These are phyloP conservation scores for Acacia melanoxylon DNA, from an alignment of 306 rosid genomes.

Conservation along the genomic window DNA sequence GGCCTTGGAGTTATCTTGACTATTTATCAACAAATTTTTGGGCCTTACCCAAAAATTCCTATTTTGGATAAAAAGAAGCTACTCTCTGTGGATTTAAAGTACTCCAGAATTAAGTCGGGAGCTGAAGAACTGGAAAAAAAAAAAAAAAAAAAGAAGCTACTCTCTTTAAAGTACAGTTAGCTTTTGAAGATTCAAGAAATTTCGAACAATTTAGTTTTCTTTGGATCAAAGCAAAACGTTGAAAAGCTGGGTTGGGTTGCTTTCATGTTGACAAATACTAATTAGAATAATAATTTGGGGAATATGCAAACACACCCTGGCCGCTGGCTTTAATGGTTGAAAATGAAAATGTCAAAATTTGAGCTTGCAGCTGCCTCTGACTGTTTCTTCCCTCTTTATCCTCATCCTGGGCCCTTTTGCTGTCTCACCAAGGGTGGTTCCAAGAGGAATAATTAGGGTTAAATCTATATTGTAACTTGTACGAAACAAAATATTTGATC, in stretches of 20 bases:
- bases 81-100: neutral
- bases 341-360: constrained; percentile 24
- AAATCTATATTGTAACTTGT: too few relatives aligned
- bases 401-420: neutral
- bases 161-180: neutral
- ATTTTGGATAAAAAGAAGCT: constrained; percentile 22
- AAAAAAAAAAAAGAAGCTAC: constrained; percentile 11
- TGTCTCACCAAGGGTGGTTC: too few relatives aligned
- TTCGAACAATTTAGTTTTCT: constrained; percentile 15
- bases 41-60: neutral
- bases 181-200: constrained; percentile 20
- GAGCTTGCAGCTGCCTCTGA: constrained; percentile 3
- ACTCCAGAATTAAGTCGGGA: too few relatives aligned
- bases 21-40: constrained; percentile 21
- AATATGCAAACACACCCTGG: neutral
- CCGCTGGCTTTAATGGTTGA: constrained; percentile 24
- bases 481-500: too few relatives aligned
- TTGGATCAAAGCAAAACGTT: constrained; percentile 3
- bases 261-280: constrained; percentile 6
- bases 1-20: constrained; percentile 23
- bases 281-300: neutral
- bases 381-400: neutral
- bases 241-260: constrained; percentile 23
- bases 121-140: too few relatives aligned
- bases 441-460: neutral